Conservation (phyloP, 768 basidiomycete species). For the Boletus fagicola region DNA sequence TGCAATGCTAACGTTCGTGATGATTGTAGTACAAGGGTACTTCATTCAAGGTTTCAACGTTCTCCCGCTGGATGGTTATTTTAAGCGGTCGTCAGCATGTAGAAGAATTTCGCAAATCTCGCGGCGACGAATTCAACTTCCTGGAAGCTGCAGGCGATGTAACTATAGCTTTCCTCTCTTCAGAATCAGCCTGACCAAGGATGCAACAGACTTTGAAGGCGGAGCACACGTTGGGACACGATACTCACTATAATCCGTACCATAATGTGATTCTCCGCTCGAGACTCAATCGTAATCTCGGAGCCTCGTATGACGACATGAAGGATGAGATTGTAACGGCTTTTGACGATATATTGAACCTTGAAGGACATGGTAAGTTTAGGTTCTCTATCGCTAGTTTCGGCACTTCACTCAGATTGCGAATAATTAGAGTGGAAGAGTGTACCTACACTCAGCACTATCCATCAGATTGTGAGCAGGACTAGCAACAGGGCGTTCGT, state of each 20-base stretch:
- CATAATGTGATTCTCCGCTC: constrained; percentile 33
- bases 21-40: constrained; percentile 26
- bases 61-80: constrained; percentile 41
- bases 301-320: constrained; percentile 38
- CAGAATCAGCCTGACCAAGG: neutral
- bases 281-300: constrained; percentile 40
- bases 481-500: constrained; percentile 10
- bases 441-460: neutral
- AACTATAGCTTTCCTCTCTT: neutral
- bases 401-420: neutral
- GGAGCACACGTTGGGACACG: constrained; percentile 37
- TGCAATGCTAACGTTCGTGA: neutral
- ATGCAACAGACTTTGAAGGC: constrained; percentile 34
- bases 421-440: constrained; percentile 15
- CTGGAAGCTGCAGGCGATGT: constrained; percentile 21
- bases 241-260: constrained; percentile 30
- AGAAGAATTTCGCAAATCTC: constrained; percentile 43
- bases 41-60: constrained; percentile 32
- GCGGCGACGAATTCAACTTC: constrained; percentile 40
- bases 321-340: constrained; percentile 44
- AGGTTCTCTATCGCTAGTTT: neutral
- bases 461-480: constrained; percentile 10
- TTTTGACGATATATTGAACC: constrained; percentile 37
- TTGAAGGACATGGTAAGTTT: constrained; percentile 17
- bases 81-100: constrained; percentile 31